Evolutionary conservation across 2,329 filamentous ascomycete genomes (phyloP).

Genomic region (Colletotrichum sojae): DNA sequence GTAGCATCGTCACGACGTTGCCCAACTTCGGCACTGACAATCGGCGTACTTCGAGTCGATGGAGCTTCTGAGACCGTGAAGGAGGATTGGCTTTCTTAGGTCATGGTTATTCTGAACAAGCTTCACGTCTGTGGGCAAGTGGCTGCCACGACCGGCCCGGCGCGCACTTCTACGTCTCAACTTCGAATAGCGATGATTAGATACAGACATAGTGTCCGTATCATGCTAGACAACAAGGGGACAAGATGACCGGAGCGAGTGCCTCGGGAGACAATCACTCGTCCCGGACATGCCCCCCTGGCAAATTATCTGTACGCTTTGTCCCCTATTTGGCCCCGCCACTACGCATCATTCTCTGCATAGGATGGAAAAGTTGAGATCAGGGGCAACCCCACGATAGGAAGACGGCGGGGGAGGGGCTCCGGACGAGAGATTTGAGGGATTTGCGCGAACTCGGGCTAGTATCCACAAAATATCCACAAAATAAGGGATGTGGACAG

Average conservation of each 20-base stretch:
- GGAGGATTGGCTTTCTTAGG: too few species aligned
- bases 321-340: conserved; percentile 11
- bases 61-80: too few species aligned
- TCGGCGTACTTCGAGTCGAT: not conserved
- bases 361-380: not conserved
- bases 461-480: conserved; percentile 27
- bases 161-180: too few species aligned
- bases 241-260: not conserved
- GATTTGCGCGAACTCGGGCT: not conserved
- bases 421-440: conserved; percentile 1
- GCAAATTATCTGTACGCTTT: conserved; percentile 24
- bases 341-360: conserved; percentile 1
- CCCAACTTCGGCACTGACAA: conserved; percentile 14
- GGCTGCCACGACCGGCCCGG: too few species aligned
- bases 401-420: not conserved
- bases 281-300: conserved; percentile 12
- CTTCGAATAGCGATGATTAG: too few species aligned
- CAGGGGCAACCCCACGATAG: not conserved
- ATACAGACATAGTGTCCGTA: too few species aligned
- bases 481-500: conserved; percentile 29
- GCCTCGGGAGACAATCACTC: conserved; percentile 20
- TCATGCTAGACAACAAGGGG: too few species aligned
- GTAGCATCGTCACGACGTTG: conserved; percentile 4
- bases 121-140: too few species aligned
- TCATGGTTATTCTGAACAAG: too few species aligned